Evolutionary conservation across 78 protist species (phyloP).

Genomic region (Dictyostelium firmibasis): DNA sequence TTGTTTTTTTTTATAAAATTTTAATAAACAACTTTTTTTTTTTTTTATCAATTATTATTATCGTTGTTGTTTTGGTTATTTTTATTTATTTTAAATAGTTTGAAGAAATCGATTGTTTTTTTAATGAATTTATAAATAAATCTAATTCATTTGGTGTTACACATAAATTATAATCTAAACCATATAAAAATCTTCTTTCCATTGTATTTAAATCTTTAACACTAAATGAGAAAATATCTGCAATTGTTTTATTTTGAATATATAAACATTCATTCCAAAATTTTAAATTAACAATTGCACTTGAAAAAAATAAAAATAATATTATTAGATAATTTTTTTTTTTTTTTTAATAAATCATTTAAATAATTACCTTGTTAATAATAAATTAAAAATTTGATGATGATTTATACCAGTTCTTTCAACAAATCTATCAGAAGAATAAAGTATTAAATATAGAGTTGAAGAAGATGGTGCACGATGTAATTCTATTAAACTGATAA

Average conservation of each 20-base stretch:
- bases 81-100: background rate
- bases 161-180: slow-evolving; percentile 68
- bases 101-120: slow-evolving; percentile 5
- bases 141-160: slow-evolving; percentile 42
- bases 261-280: slow-evolving; percentile 68
- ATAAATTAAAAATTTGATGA: slow-evolving; percentile 63
- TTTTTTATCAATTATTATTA: background rate
- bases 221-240: slow-evolving; percentile 65
- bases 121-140: slow-evolving; percentile 15
- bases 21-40: background rate
- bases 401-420: slow-evolving; percentile 69
- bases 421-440: slow-evolving; percentile 56
- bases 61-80: background rate
- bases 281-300: slow-evolving; percentile 63
- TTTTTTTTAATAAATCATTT: background rate
- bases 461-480: slow-evolving; percentile 56
- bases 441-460: slow-evolving; percentile 27
- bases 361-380: slow-evolving; percentile 54
- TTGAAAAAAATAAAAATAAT: background rate
- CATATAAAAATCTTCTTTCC: slow-evolving; percentile 75
- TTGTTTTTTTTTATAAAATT: background rate
- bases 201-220: slow-evolving; percentile 73
- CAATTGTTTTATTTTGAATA: slow-evolving; percentile 79
- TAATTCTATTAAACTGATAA: slow-evolving; percentile 47
- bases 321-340: background rate